Conservation (phyloP, 1,139 yeast genomes). For the Debaryomycetaceae sp. region DNA sequence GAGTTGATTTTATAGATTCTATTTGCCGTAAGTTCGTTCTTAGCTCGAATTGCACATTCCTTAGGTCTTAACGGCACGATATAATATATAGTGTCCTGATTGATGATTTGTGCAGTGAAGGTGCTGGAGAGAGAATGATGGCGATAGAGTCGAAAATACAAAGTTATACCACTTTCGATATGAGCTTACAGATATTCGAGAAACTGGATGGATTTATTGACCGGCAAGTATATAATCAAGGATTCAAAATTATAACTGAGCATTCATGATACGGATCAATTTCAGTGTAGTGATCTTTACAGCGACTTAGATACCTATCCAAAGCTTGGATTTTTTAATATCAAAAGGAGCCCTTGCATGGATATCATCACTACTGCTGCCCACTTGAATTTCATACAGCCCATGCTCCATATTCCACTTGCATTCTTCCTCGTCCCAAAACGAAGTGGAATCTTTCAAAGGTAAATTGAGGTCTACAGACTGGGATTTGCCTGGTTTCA, state of each 20-base stretch:
- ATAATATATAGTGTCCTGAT: no score
- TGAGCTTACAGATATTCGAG: neutral
- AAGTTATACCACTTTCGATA: neutral
- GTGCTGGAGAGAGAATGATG: no score
- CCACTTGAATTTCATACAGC: slow-evolving; percentile 44
- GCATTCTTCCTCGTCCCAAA: slow-evolving; percentile 46
- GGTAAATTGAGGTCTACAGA: slow-evolving; percentile 23
- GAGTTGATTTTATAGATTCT: no score
- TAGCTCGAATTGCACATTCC: no score
- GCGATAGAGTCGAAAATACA: no score
- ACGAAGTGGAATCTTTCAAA: slow-evolving; percentile 23
- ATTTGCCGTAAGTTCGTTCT: no score
- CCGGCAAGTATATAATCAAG: neutral
- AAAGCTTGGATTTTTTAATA: neutral
- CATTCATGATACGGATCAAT: no score
- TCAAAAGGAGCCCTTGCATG: neutral
- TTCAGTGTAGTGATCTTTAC: no score
- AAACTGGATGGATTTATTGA: neutral
- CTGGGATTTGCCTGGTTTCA: slow-evolving; percentile 36
- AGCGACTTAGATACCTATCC: neutral
- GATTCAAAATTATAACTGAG: neutral
- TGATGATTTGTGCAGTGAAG: no score
- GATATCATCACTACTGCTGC: slow-evolving; percentile 19
- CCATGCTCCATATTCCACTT: slow-evolving; percentile 3
- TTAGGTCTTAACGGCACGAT: no score